Percentiles rank a stretch among this genome's conserved stretches.
phyloP scores from a whole-genome alignment of 768 basidiomycete species.

The Hericium alpestre region DNA sequence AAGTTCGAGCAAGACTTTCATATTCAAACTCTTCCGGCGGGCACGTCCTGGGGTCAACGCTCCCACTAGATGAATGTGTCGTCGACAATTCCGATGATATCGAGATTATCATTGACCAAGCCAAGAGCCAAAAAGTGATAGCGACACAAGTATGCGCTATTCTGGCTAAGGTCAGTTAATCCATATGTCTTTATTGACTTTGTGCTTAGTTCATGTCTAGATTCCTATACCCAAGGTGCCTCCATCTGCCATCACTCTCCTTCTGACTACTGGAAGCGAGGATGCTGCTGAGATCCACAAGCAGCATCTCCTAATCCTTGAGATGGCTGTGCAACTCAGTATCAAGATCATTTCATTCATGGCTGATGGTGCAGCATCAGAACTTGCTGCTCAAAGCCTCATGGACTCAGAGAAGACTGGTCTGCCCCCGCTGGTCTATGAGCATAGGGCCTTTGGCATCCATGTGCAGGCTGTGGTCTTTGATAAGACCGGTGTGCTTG shows the following conservation, averaged over 20 bases:
- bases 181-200: neutral
- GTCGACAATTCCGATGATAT: constrained; percentile 19
- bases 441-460: constrained; percentile 15
- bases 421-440: constrained; percentile 10
- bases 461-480: constrained; percentile 15
- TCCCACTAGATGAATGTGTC: constrained; percentile 15
- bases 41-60: constrained; percentile 18
- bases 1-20: constrained; percentile 17
- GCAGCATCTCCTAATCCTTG: constrained; percentile 14
- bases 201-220: constrained; percentile 3
- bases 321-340: constrained; percentile 14
- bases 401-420: constrained; percentile 11
- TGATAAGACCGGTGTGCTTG: constrained; percentile 9
- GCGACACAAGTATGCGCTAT: constrained; percentile 20
- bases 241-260: constrained; percentile 15
- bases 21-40: constrained; percentile 20
- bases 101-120: constrained; percentile 13
- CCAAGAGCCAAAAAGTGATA: constrained; percentile 12
- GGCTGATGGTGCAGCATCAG: constrained; percentile 19
- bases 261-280: constrained; percentile 19
- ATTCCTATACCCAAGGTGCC: constrained; percentile 16
- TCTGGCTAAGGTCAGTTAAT: constrained; percentile 15
- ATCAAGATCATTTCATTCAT: constrained; percentile 11
- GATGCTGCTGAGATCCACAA: constrained; percentile 14
- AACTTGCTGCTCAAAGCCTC: constrained; percentile 15